A percentile compares a stretch with the other conserved stretches of the same genome.
Conservation (phyloP, 2,329 filamentous ascomycete genomes). For the Epicoccum nigrum region DNA sequence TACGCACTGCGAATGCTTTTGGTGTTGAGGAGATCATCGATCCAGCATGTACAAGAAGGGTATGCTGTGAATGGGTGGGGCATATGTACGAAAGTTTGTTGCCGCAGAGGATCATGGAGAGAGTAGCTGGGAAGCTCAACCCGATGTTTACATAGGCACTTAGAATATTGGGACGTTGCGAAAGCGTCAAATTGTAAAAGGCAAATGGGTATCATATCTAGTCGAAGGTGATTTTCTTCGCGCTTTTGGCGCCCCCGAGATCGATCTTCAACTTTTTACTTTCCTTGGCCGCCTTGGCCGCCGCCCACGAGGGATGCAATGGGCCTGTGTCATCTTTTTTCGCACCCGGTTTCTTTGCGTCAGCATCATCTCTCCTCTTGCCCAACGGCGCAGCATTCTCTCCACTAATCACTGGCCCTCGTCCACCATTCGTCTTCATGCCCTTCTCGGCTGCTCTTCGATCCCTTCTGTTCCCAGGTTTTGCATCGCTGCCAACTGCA, state of each 20-base stretch:
- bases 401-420: conserved; percentile 38
- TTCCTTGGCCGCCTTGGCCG: conserved; percentile 65
- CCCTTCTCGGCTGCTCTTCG: conserved; percentile 24
- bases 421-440: conserved; percentile 22
- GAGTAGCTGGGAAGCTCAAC: conserved; percentile 46
- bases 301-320: conserved; percentile 70
- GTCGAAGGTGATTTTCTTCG: conserved; percentile 68
- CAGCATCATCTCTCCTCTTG: conserved; percentile 29
- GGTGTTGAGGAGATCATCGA: conserved; percentile 70
- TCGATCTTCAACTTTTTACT: conserved; percentile 54
- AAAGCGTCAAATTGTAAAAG: neutral
- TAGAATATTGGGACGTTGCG: neutral
- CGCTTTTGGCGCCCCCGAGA: conserved; percentile 15
- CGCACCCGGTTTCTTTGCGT: conserved; percentile 30
- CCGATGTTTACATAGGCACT: conserved; percentile 24
- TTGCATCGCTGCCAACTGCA: conserved; percentile 51
- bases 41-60: conserved; percentile 62
- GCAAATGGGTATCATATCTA: conserved; percentile 33
- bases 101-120: conserved; percentile 55
- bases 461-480: conserved; percentile 31
- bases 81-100: conserved; percentile 63
- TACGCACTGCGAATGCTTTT: conserved; percentile 68
- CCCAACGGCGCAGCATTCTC: conserved; percentile 42
- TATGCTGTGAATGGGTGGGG: conserved; percentile 61
- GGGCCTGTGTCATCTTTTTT: conserved; percentile 60